Evolutionary conservation across 495 filamentous ascomycete genomes (phyloP).

Genomic region (Oleoguttula mirabilis): DNA sequence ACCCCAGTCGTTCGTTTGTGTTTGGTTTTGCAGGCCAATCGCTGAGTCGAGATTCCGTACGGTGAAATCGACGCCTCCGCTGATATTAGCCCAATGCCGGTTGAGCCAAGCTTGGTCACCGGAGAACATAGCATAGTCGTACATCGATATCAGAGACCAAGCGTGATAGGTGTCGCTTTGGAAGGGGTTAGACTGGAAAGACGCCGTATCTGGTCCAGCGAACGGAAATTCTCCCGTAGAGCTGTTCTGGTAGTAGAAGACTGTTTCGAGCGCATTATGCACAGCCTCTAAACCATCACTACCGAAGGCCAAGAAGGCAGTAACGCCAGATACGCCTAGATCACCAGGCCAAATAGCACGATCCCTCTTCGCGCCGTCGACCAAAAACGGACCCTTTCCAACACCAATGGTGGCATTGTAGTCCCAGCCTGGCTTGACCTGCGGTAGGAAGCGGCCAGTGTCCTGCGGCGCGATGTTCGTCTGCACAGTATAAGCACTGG

Average conservation of each 20-base stretch:
- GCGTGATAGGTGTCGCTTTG: not conserved
- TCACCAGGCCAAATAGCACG: not conserved
- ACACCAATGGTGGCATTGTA: not conserved
- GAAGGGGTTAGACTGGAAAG: not conserved
- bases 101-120: not conserved
- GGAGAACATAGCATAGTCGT: not conserved
- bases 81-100: not conserved
- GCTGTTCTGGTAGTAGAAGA: not conserved
- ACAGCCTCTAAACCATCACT: not conserved
- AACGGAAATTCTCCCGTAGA: not conserved
- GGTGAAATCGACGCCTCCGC: not conserved
- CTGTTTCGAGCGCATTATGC: not conserved
- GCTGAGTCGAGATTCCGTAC: not conserved
- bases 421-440: not conserved
- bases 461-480: not conserved
- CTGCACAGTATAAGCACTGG: not conserved
- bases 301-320: not conserved
- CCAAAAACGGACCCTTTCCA: not conserved
- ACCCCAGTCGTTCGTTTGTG: constrained; percentile 4
- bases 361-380: not conserved
- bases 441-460: not conserved
- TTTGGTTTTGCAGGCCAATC: not conserved
- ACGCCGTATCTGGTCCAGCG: not conserved
- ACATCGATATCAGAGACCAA: not conserved
- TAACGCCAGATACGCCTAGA: not conserved